phyloP scores from a whole-genome alignment of 352 stramenopile genomes.

The Pythium dissotocum region DNA sequence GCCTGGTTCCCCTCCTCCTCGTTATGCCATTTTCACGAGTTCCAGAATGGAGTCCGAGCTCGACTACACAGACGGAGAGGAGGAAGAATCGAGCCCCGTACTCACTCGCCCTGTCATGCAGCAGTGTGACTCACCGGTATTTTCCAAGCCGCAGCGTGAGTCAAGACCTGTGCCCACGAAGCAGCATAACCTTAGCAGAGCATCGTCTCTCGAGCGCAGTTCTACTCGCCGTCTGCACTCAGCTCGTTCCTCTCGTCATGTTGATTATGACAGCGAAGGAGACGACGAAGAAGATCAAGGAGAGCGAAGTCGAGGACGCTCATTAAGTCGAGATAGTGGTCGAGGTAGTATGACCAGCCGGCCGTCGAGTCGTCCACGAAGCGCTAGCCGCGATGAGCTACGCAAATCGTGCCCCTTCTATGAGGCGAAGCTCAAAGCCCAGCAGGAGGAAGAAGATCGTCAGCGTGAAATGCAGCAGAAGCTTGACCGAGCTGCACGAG shows the following conservation, averaged over 20 bases:
- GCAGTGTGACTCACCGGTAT: conserved; percentile 27
- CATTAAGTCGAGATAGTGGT: conserved; percentile 10
- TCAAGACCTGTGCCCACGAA: neutral
- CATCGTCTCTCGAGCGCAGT: neutral
- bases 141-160: conserved; percentile 3
- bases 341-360: neutral
- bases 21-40: conserved; percentile 1
- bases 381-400: conserved; percentile 28
- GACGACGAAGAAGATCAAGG: neutral
- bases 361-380: conserved; percentile 24
- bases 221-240: neutral
- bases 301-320: neutral
- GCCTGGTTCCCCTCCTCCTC: neutral
- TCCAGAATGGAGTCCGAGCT: conserved; percentile 1
- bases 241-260: neutral
- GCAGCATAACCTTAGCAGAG: neutral
- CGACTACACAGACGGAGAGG: conserved; percentile 17
- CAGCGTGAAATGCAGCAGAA: conserved; percentile 25
- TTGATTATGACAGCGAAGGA: neutral
- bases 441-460: conserved; percentile 34
- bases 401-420: conserved; percentile 54
- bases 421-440: conserved; percentile 51
- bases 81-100: neutral
- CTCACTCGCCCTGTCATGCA: conserved; percentile 5
- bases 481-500: conserved; percentile 46